Conservation (phyloP, 345 rosid species). For the Pistacia atlantica region DNA sequence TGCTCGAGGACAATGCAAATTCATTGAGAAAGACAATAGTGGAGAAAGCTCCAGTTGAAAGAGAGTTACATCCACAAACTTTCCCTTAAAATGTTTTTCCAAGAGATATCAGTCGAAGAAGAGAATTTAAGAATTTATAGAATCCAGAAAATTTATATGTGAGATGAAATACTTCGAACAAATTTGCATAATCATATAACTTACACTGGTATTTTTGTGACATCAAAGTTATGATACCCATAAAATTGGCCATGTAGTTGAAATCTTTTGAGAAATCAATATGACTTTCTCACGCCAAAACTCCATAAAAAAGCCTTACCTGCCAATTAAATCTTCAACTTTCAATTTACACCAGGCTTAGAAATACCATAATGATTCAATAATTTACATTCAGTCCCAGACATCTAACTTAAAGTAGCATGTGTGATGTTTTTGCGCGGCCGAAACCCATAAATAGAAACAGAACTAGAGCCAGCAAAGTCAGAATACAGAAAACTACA, state of each 20-base stretch:
- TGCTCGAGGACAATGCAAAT: too few relatives aligned
- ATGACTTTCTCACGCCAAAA: neutral
- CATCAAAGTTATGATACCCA: neutral
- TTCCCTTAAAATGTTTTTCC: too few relatives aligned
- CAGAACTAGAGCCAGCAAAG: constrained; percentile 27
- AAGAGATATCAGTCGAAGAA: too few relatives aligned
- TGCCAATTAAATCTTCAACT: neutral
- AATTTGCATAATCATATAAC: too few relatives aligned
- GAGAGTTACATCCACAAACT: too few relatives aligned
- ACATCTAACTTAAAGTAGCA: constrained; percentile 10
- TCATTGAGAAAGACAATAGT: too few relatives aligned
- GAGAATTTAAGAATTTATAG: too few relatives aligned
- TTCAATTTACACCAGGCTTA: neutral
- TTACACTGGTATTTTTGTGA: too few relatives aligned
- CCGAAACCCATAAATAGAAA: constrained; percentile 19
- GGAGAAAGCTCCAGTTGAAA: too few relatives aligned
- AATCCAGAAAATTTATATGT: too few relatives aligned
- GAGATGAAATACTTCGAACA: too few relatives aligned
- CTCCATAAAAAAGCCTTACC: neutral
- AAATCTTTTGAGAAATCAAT: neutral
- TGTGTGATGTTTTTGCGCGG: constrained; percentile 10
- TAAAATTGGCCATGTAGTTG: neutral
- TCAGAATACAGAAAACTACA: constrained; percentile 13
- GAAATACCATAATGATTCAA: neutral
- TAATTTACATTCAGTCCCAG: constrained; percentile 13